Base-by-base conservation (phyloP, 768 basidiomycete species). In the Rhizopogon vinicolor region DNA sequence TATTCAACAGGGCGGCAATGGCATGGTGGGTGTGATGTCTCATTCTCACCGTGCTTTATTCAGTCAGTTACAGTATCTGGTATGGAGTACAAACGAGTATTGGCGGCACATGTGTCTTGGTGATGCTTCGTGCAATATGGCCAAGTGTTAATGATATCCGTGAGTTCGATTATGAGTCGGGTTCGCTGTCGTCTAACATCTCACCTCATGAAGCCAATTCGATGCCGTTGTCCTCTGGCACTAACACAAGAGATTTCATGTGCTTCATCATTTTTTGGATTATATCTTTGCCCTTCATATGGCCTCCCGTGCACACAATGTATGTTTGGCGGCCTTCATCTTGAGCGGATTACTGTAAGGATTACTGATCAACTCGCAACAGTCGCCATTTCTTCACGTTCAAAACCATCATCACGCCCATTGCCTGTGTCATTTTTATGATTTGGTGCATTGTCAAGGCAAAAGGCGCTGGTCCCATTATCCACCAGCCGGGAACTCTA, bases 181-280 rank as follows among this genome's bases (percentile, higher is more conserved):
- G 51, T 45, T 48, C 39, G 41, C 22, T 3, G 46, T 31, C 25
- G 35, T 49, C 19, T 31, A 12, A 37, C 18, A 18, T 33, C 13
- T 37, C 39, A 28, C 7, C 9, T n/a, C 5, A 46, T 6, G 10
- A 25, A 86, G 81, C 79, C 18, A 89, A 89, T 72, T 71, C 75
- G 52, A 74, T 89, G 63, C 84, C 87, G 22, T 75, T 72, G n/a
- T 83, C 81, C 4, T 81, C 85, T 56, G 87, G 87, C 35, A 89
- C 82, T 33, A 85, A 75, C 44, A 84, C 84, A 12, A 78, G 78
- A 45, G 82, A 86, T 71, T 86, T 86, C 60, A 74, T 89, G 73
- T 81, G 81, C 54, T 91, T 91, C 78, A 83, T 91, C 76, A 76
- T 91, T 53, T 91, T 89, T 75, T 89, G 86, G 84, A 69, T 90